These are phyloP conservation scores for Solanum corneliomulleri DNA, from an alignment of 257 asterid genomes.

Conservation along the genomic window DNA sequence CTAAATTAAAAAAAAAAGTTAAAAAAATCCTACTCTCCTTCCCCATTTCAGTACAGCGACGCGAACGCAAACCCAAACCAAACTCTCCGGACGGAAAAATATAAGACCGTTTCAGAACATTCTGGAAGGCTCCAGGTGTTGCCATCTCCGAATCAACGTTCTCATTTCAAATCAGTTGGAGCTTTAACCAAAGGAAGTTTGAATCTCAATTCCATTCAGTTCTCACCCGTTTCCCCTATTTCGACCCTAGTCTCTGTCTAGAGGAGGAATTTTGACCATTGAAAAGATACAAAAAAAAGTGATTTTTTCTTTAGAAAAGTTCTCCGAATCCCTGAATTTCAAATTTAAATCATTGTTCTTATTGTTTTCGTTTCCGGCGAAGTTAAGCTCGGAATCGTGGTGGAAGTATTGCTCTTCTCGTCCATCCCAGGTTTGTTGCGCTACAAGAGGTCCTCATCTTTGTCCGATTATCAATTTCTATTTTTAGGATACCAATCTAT, in stretches of 20 bases:
- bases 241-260: not conserved
- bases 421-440: not conserved
- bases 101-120: too few relatives aligned
- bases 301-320: not conserved
- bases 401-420: not conserved
- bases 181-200: too few relatives aligned
- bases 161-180: too few relatives aligned
- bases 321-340: not conserved
- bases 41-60: too few relatives aligned
- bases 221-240: too few relatives aligned
- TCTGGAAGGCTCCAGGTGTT: too few relatives aligned
- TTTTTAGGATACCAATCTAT: not conserved
- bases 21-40: too few relatives aligned
- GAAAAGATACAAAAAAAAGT: not conserved
- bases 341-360: not conserved
- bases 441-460: not conserved
- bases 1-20: fast-evolving
- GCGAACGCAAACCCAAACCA: too few relatives aligned
- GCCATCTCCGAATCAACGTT: too few relatives aligned
- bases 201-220: too few relatives aligned
- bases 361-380: not conserved
- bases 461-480: not conserved
- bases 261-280: not conserved
- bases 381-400: not conserved
- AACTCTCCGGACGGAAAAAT: too few relatives aligned